A percentile compares a stretch with the other conserved stretches of the same genome.
phyloP scores from a whole-genome alignment of 2,329 filamentous ascomycete genomes.

The Aspergillus neoniger region DNA sequence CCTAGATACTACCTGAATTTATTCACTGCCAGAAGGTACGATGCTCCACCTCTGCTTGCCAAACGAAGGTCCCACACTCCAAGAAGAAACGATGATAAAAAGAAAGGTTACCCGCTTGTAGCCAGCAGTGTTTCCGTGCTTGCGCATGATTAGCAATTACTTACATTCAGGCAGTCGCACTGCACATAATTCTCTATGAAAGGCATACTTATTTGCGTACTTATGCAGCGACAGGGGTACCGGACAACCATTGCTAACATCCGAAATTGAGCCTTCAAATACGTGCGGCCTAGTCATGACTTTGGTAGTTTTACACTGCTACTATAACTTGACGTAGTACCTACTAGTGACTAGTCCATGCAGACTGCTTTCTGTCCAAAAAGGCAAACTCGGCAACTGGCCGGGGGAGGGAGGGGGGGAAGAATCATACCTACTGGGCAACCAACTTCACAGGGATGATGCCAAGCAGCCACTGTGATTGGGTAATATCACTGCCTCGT shows the following conservation, averaged over 20 bases:
- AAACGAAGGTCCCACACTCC: too few species aligned
- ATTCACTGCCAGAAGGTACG: too few species aligned
- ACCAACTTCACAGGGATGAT: conserved; percentile 4
- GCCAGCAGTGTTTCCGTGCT: not conserved
- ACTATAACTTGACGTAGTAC: not conserved
- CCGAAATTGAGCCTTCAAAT: too few species aligned
- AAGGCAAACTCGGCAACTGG: not conserved
- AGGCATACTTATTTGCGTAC: not conserved
- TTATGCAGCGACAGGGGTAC: not conserved
- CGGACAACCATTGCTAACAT: not conserved
- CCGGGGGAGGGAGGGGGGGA: too few species aligned
- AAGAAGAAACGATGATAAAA: too few species aligned
- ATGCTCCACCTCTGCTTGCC: too few species aligned
- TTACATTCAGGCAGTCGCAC: not conserved
- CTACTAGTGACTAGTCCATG: not conserved
- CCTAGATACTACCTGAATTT: not conserved
- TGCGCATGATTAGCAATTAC: not conserved
- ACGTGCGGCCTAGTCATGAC: too few species aligned
- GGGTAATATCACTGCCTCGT: conserved; percentile 18
- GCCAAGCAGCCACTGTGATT: conserved; percentile 13
- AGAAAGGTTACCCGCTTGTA: not conserved
- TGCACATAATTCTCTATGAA: not conserved
- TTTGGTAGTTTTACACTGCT: not conserved
- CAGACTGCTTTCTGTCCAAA: not conserved
- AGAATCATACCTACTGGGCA: not conserved